A percentile compares a stretch with the other conserved stretches of the same genome.
Conservation (phyloP, 2,329 filamentous ascomycete species). For the Beauveria rudraprayagi region DNA sequence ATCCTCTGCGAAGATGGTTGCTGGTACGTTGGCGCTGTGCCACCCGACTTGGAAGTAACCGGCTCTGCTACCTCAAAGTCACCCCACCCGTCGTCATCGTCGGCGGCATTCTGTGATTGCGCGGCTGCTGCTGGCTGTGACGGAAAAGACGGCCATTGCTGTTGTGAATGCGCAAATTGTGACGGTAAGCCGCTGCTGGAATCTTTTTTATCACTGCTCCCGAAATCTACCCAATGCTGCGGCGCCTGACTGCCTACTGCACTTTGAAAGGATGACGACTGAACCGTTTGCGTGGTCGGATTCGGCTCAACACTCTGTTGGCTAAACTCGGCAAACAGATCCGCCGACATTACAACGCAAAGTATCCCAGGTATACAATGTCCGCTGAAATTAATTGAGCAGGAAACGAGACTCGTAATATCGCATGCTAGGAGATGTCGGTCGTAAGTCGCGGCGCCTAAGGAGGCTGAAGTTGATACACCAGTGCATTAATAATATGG, state of each 20-base stretch:
- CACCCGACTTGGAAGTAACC: not conserved
- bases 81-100: constrained; percentile 58
- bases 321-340: constrained; percentile 12
- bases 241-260: constrained; percentile 12
- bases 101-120: constrained; percentile 19
- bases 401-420: not conserved
- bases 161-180: constrained; percentile 15
- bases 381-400: not conserved
- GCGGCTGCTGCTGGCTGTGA: constrained; percentile 16
- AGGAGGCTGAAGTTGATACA: too few species aligned
- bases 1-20: not conserved
- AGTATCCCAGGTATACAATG: not conserved
- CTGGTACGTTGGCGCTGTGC: not conserved
- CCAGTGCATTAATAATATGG: not conserved
- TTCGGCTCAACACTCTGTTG: not conserved
- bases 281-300: constrained; percentile 15
- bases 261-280: constrained; percentile 13
- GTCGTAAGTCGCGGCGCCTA: too few species aligned
- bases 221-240: constrained; percentile 21
- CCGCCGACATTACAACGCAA: constrained; percentile 9
- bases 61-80: constrained; percentile 55
- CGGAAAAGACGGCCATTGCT: constrained; percentile 26
- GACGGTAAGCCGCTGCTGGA: constrained; percentile 14
- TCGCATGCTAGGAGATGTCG: too few species aligned
- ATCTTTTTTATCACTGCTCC: not conserved